These are phyloP conservation scores for Aspergillus clavatus DNA, from an alignment of 2,329 filamentous ascomycete species.

Conservation along the genomic window DNA sequence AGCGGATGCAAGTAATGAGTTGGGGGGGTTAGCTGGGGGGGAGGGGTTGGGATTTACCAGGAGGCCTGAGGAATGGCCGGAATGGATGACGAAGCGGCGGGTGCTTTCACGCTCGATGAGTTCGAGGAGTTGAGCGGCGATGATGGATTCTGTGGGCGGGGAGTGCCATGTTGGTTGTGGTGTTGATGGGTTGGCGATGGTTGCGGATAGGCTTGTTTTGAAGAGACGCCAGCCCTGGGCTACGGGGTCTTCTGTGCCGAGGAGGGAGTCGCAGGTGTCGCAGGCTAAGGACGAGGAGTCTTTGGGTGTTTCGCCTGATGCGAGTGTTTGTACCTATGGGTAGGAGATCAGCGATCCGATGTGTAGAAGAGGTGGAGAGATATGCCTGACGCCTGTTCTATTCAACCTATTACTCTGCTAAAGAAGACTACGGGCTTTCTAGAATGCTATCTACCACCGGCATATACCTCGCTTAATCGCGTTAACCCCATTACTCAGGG, in stretches of 20 bases:
- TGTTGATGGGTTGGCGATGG: conserved; percentile 15
- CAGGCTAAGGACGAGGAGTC: conserved; percentile 24
- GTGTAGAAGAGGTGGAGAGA: background rate
- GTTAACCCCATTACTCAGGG: conserved; percentile 25
- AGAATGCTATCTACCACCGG: background rate
- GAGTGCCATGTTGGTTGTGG: conserved; percentile 29
- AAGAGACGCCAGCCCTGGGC: conserved; percentile 46
- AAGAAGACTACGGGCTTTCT: background rate
- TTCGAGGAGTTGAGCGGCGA: conserved; percentile 54
- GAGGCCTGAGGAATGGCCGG: conserved; percentile 29
- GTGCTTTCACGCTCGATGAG: conserved; percentile 53
- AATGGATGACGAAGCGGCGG: conserved; percentile 51
- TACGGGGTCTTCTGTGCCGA: conserved; percentile 40
- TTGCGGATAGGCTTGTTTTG: conserved; percentile 43
- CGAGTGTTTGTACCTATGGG: conserved; percentile 29
- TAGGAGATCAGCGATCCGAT: conserved; percentile 3
- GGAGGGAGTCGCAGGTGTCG: conserved; percentile 23
- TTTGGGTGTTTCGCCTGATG: background rate
- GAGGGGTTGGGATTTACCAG: conserved; percentile 33
- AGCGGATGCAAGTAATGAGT: too few relatives aligned
- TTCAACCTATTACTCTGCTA: background rate
- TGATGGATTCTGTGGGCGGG: conserved; percentile 34
- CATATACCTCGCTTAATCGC: conserved; percentile 38
- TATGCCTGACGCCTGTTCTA: background rate
- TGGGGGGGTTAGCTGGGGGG: background rate